Percentiles rank a stretch among this genome's conserved stretches.
phyloP scores from a whole-genome alignment of 176 grass and related monocot genomes.

The Lolium multiflorum region DNA sequence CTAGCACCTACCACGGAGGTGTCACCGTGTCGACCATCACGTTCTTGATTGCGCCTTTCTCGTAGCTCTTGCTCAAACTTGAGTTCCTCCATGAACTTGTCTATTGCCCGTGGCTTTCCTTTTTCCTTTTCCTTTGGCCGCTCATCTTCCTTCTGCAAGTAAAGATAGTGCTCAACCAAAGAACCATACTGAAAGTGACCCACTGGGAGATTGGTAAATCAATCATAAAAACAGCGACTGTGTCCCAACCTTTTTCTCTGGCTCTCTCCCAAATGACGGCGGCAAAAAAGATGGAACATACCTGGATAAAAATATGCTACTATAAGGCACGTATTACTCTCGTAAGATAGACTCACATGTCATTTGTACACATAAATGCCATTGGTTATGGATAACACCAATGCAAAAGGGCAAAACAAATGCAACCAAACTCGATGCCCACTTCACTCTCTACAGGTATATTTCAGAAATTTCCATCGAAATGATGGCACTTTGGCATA shows the following conservation, averaged over 20 bases:
- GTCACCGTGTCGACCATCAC: slow-evolving; percentile 76
- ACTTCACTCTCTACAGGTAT: background rate
- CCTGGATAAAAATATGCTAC: slow-evolving; percentile 65
- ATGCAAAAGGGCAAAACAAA: slow-evolving; percentile 15
- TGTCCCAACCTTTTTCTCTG: slow-evolving; percentile 81
- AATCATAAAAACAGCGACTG: slow-evolving; percentile 31
- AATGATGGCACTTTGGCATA: background rate
- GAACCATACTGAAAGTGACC: slow-evolving; percentile 15
- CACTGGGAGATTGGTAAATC: background rate
- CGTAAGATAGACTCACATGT: slow-evolving; percentile 29
- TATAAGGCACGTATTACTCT: slow-evolving; percentile 48
- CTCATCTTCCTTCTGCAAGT: slow-evolving; percentile 80
- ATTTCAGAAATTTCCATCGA: slow-evolving; percentile 28
- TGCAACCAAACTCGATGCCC: slow-evolving; percentile 18
- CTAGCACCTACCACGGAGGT: slow-evolving; percentile 68
- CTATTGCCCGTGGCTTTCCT: slow-evolving; percentile 85
- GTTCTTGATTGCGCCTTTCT: slow-evolving; percentile 83
- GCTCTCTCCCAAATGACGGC: slow-evolving; percentile 82
- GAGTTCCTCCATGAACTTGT: slow-evolving; percentile 96
- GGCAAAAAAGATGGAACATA: slow-evolving; percentile 99
- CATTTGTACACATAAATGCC: slow-evolving; percentile 26
- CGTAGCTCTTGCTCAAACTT: slow-evolving; percentile 93
- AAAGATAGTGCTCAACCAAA: slow-evolving; percentile 35
- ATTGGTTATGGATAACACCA: slow-evolving; percentile 25
- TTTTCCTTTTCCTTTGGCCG: slow-evolving; percentile 98